Percentiles rank a stretch among this genome's conserved stretches.
These are phyloP conservation scores for Pulveroboletus sp. DNA, from an alignment of 768 basidiomycete species.

Conservation along the genomic window DNA sequence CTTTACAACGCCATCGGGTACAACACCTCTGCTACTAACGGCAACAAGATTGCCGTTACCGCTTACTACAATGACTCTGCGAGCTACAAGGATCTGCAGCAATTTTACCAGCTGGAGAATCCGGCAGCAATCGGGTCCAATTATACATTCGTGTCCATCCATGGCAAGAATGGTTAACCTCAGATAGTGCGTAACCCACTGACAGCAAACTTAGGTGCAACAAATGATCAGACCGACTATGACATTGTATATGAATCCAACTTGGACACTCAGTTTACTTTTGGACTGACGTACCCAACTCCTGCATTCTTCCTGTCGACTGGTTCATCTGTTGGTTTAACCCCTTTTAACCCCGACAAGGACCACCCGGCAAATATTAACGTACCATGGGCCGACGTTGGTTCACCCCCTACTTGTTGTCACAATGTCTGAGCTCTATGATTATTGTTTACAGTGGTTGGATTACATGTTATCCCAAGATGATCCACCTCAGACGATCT, in stretches of 20 bases:
- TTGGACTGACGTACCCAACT: too few species aligned
- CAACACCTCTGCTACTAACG: conserved; percentile 38
- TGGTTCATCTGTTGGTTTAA: conserved; percentile 53
- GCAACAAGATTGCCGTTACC: conserved; percentile 53
- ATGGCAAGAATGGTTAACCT: conserved; percentile 37
- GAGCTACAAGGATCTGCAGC: conserved; percentile 50
- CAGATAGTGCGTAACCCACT: conserved; percentile 3
- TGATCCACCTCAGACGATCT: too few species aligned
- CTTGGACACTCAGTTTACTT: conserved; percentile 66
- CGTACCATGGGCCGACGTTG: conserved; percentile 46
- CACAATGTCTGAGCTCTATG: background rate
- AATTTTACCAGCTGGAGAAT: too few species aligned
- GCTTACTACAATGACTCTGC: conserved; percentile 53
- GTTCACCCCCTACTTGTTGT: background rate
- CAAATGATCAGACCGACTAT: conserved; percentile 52
- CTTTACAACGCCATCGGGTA: too few species aligned
- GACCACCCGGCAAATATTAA: conserved; percentile 41
- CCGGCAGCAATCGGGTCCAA: conserved; percentile 48
- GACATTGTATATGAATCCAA: conserved; percentile 64
- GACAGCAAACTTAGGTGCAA: conserved; percentile 43
- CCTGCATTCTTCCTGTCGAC: conserved; percentile 66
- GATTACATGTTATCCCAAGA: too few species aligned
- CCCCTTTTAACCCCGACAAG: conserved; percentile 54
- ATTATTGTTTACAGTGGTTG: conserved; percentile 49
- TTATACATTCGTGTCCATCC: conserved; percentile 53